Conservation (phyloP, 768 basidiomycete species). For the Daedalea quercina region DNA sequence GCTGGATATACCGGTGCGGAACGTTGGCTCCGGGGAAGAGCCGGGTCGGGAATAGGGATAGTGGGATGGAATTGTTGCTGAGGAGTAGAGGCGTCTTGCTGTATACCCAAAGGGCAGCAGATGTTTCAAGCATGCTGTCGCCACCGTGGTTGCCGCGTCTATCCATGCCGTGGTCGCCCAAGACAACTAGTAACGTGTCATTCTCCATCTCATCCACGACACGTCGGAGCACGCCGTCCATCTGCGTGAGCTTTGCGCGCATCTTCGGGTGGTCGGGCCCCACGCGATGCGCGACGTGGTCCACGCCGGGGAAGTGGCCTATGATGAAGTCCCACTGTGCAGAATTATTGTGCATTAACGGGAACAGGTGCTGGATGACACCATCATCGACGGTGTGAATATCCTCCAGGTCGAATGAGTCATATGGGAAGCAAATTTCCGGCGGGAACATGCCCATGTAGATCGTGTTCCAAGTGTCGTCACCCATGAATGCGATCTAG, state of each 20-base stretch:
- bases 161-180: slow-evolving; percentile 99
- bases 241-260: slow-evolving; percentile 79
- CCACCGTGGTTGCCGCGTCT: slow-evolving; percentile 92
- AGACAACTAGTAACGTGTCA: slow-evolving; percentile 85
- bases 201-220: slow-evolving; percentile 73
- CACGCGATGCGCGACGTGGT: slow-evolving; percentile 92
- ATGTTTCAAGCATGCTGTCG: slow-evolving; percentile 79
- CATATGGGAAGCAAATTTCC: slow-evolving; percentile 78
- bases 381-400: slow-evolving; percentile 93
- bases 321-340: slow-evolving; percentile 77
- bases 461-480: slow-evolving; percentile 93
- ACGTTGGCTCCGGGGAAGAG: slow-evolving; percentile 53
- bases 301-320: slow-evolving; percentile 92
- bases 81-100: slow-evolving; percentile 60
- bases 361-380: slow-evolving; percentile 78
- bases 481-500: slow-evolving; percentile 87
- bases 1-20: slow-evolving; percentile 66
- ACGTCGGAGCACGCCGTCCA: slow-evolving; percentile 70
- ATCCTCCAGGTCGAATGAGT: slow-evolving; percentile 98
- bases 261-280: slow-evolving; percentile 86
- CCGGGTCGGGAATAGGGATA: slow-evolving; percentile 45
- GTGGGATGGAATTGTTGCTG: slow-evolving; percentile 31
- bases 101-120: slow-evolving; percentile 87
- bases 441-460: slow-evolving; percentile 71
- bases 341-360: slow-evolving; percentile 48